Base-by-base conservation (phyloP, 2,329 filamentous ascomycete genomes). In the Orbilia javanica region DNA sequence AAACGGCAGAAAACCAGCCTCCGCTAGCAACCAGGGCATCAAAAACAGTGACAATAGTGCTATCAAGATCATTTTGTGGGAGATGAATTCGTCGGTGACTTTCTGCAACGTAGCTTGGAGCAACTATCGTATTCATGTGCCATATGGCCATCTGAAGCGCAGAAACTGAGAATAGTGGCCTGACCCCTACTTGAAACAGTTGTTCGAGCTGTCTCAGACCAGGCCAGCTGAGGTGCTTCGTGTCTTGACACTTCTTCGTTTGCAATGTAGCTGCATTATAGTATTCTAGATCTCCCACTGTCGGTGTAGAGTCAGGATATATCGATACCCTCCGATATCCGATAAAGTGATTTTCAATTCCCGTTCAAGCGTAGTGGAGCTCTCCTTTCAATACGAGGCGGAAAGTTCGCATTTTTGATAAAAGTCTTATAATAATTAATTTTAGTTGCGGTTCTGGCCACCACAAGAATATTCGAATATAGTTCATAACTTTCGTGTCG, bases 111-210 rank as follows among this genome's bases (percentile, higher is more conserved):
- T 34, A 62, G 11, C 15, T 15, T 39, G 55, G 55, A n/a, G 55
- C 55, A 62, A 62, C 10, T 8, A 18, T 25, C 11, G 55, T 42
- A 25, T 18, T 62, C 34, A 62, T 44, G 34, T 62, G 44, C 15
- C n/a, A n/a, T n/a, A n/a, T n/a, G n/a, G 55, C 55, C 15, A 62
- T n/a, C 18, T 62, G 55, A 22, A 42, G 18, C 6, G 55, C 55
- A 42, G 34, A 62, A 62, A 39, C 55, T 62, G 2, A 62, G 20
- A 44, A 20, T 42, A n/a, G 44, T 15, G 7, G 6, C 11, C 20
- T 62, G 34, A 1, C 7, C 31, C 18, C 18, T 15, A 62, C 18
- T 13, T 44, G 31, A 39, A n/a, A 62, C n/a, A 15, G 22, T 22
- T 3, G 55, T 62, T 62, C 55, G n/a, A n/a, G n/a, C n/a, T n/a